phyloP scores from a whole-genome alignment of 2,329 filamentous ascomycete genomes.

The Curvularia sp. region DNA sequence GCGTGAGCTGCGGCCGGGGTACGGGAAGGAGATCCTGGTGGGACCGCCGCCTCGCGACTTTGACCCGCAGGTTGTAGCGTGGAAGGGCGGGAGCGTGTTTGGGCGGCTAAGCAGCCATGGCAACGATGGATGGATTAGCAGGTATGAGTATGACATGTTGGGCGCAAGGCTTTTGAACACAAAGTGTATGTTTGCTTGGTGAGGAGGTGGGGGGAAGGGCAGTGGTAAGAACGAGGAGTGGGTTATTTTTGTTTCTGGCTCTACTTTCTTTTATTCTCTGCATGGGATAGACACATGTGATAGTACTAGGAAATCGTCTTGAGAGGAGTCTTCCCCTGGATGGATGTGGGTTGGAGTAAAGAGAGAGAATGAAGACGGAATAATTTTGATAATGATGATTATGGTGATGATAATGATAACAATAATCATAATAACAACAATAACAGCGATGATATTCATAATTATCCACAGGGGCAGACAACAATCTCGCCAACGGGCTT shows the following conservation, averaged over 20 bases:
- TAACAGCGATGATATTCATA: not conserved
- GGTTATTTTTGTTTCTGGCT: not conserved
- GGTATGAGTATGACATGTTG: constrained; percentile 85
- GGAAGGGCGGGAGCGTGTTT: constrained; percentile 98
- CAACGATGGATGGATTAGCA: constrained; percentile 94
- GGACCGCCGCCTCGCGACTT: constrained; percentile 83
- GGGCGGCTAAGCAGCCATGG: constrained; percentile 78
- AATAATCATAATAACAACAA: not conserved
- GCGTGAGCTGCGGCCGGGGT: constrained; percentile 68
- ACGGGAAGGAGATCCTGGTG: constrained; percentile 71
- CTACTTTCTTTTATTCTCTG: not conserved
- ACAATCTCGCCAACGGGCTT: not conserved
- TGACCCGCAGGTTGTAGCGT: constrained; percentile 95
- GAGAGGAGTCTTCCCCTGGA: not conserved
- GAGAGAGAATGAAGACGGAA: not conserved
- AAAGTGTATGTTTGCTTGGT: constrained; percentile 54
- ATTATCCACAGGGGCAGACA: not conserved
- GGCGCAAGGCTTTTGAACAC: constrained; percentile 76
- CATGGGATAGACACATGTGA: not conserved
- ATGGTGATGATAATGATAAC: not conserved
- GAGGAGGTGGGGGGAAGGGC: constrained; percentile 6
- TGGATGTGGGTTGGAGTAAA: not conserved
- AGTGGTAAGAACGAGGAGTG: too few relatives aligned
- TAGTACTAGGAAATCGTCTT: not conserved
- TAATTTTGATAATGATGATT: not conserved